Conservation (phyloP, 2,329 filamentous ascomycete genomes). For the Fusarium incarnatum region DNA sequence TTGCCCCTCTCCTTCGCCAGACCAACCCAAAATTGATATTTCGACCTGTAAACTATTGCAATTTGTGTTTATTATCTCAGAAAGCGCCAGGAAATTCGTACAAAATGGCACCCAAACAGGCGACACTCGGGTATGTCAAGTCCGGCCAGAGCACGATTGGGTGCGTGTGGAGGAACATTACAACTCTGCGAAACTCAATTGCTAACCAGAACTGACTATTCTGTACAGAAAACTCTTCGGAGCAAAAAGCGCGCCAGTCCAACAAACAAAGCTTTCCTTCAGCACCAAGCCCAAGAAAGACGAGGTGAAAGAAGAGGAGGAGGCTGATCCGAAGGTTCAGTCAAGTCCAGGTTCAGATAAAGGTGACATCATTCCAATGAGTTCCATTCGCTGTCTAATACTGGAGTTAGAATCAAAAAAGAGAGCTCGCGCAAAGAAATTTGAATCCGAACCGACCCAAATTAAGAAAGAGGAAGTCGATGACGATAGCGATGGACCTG, state of each 20-base stretch:
- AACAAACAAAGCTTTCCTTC: conserved; percentile 85
- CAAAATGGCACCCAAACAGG: conserved; percentile 73
- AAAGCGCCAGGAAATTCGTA: conserved; percentile 18
- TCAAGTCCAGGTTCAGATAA: conserved; percentile 55
- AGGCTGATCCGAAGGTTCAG: conserved; percentile 49
- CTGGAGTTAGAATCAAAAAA: conserved; percentile 59
- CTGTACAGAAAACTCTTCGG: conserved; percentile 84
- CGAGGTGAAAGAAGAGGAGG: conserved; percentile 49
- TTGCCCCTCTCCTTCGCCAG: conserved; percentile 33
- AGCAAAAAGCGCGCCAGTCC: conserved; percentile 64
- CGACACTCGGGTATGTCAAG: conserved; percentile 89
- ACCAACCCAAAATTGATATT: conserved; percentile 19
- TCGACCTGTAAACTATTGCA: conserved; percentile 3
- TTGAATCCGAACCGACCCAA: conserved; percentile 32
- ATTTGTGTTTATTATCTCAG: conserved; percentile 16
- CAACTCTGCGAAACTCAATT: not conserved
- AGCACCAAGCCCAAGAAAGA: conserved; percentile 65
- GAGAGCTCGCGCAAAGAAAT: conserved; percentile 51
- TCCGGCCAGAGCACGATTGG: conserved; percentile 78
- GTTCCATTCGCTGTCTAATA: not conserved
- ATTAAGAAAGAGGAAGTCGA: conserved; percentile 56
- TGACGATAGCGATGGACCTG: conserved; percentile 69
- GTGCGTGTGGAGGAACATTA: conserved; percentile 60
- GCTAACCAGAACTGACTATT: conserved; percentile 18
- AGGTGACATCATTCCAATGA: conserved; percentile 45